A percentile compares a stretch with the other conserved stretches of the same genome.
phyloP scores from a whole-genome alignment of 306 rosid genomes.

The Corylus americana region DNA sequence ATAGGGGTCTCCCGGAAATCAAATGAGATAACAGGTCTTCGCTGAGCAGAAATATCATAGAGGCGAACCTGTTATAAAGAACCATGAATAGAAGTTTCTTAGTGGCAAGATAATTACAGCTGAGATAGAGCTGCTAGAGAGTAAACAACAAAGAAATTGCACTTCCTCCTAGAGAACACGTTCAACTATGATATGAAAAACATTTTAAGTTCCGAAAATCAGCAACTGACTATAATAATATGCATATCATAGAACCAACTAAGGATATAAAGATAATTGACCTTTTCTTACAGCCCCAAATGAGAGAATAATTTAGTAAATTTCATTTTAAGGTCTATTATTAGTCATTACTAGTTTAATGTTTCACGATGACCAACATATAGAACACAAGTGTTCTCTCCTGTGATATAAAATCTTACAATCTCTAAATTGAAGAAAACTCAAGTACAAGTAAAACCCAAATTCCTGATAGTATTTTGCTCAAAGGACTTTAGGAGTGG shows the following conservation, averaged over 20 bases:
- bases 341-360: neutral
- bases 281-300: neutral
- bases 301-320: neutral
- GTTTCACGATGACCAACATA: neutral
- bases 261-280: neutral
- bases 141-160: neutral
- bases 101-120: constrained; percentile 11
- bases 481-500: neutral
- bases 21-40: constrained; percentile 83
- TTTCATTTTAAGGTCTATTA: neutral
- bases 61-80: constrained; percentile 67
- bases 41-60: constrained; percentile 91
- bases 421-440: neutral
- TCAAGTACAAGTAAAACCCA: neutral
- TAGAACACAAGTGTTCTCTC: neutral
- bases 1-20: constrained; percentile 82
- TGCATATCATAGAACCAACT: neutral
- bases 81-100: neutral
- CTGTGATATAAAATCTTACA: neutral
- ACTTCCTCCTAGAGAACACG: neutral
- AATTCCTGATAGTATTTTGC: neutral
- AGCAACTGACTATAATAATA: neutral
- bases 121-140: constrained; percentile 2
- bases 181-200: neutral
- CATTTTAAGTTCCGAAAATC: neutral